Percentiles rank a stretch among this genome's conserved stretches.
Conservation (phyloP, 208 protist species). For the Acanthamoeba culbertsoni region DNA sequence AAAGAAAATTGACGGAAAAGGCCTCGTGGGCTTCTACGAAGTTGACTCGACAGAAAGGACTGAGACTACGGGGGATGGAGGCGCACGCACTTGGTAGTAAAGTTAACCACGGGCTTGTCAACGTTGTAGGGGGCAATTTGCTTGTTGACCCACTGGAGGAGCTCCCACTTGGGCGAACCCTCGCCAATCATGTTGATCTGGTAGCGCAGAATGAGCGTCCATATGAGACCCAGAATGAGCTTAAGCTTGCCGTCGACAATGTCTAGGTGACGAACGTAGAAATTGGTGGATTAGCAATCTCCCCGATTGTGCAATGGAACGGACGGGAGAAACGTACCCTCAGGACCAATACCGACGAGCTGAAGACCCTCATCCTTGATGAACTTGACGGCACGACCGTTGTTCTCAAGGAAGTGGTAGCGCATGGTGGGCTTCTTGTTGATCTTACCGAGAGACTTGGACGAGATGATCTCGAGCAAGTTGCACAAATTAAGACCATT, state of each 20-base stretch:
- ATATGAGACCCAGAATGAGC: conserved; percentile 79
- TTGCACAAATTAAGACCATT: conserved; percentile 48
- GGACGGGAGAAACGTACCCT: conserved; percentile 40
- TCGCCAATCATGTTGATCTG: conserved; percentile 66
- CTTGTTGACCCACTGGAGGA: conserved; percentile 62
- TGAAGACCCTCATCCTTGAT: conserved; percentile 74
- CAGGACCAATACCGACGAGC: conserved; percentile 77
- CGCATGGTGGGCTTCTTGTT: conserved; percentile 59
- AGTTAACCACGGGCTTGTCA: conserved; percentile 59
- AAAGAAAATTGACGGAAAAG: not conserved
- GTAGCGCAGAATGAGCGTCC: conserved; percentile 79
- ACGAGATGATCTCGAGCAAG: conserved; percentile 63
- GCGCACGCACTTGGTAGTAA: conserved; percentile 51
- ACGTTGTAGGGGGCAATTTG: conserved; percentile 61
- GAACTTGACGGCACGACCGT: conserved; percentile 70
- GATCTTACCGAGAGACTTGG: conserved; percentile 59
- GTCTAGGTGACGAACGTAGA: conserved; percentile 50
- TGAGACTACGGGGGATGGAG: not conserved
- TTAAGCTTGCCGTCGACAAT: conserved; percentile 75
- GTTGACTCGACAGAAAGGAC: not conserved
- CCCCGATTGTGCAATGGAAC: not conserved
- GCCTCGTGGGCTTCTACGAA: not conserved
- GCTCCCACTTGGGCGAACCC: conserved; percentile 66
- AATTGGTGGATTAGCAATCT: not conserved
- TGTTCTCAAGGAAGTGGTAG: conserved; percentile 70